Evolutionary conservation across 331 rosid species (phyloP), one percentile per base, ranked within the genome.

Genomic region (Spiraea crenata): DNA sequence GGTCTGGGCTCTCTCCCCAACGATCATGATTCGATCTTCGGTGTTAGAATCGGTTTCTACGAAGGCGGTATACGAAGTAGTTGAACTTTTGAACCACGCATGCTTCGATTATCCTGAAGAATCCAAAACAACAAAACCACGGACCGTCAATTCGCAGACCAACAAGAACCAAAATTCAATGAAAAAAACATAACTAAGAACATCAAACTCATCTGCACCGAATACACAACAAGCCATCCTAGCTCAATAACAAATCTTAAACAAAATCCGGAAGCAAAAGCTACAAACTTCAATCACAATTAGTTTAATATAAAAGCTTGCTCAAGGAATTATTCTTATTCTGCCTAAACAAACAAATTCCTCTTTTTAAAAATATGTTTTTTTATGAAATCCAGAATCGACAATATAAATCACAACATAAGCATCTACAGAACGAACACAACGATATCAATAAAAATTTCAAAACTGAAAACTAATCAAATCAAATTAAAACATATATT

Each of bases 11-110:
- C n/a, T n/a, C n/a, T n/a, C n/a, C n/a, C n/a, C n/a, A n/a, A n/a
- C n/a, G n/a, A n/a, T n/a, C n/a, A n/a, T n/a, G n/a, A n/a, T n/a
- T n/a, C n/a, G n/a, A n/a, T 83, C 82, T 81, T 78, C 56, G 40
- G 57, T 44, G 73, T 73, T 74, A 73, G 79, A 25, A 64, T 84
- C 70, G 68, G 71, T 80, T 76, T 76, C 87, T 40, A 39, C 77
- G 0, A 74, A 47, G 65, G 89, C 74, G 54, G 72, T 60, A 60
- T 81, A 49, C 12, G 82, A 51, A 56, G 81, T 20, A 63, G 83
- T 58, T 73, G 84, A 80, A 48, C 61, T 66, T 69, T 89, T 90
- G 39, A 88, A 81, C 85, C 67, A 79, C 92, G 85, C 92, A 92
- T 87, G 69, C 85, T 87, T 82, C 69, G 66, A 63, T 40, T 70